Evolutionary conservation across 1,284 basidiomycete genomes (phyloP).

Genomic region (Dichomitus squalens): DNA sequence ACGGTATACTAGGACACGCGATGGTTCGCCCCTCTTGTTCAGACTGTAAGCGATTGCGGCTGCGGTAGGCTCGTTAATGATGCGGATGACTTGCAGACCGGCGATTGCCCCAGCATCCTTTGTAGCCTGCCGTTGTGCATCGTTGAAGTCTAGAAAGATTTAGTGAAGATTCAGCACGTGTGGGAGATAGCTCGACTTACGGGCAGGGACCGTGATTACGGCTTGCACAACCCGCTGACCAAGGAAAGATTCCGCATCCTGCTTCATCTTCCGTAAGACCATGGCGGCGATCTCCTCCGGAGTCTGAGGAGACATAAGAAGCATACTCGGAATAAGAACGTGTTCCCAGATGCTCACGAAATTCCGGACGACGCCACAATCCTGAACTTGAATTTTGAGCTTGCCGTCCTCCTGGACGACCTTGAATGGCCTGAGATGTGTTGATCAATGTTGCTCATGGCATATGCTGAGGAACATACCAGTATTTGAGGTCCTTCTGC

Average conservation of each 20-base stretch:
- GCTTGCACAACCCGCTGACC: constrained; percentile 97
- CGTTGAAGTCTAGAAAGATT: constrained; percentile 77
- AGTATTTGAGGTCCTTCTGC: constrained; percentile 84
- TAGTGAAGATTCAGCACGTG: neutral
- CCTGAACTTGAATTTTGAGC: constrained; percentile 82
- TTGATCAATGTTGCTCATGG: neutral
- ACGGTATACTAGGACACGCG: constrained; percentile 93
- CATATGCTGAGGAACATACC: constrained; percentile 40
- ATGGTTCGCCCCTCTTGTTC: constrained; percentile 92
- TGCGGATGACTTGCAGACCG: constrained; percentile 93
- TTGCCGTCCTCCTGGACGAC: constrained; percentile 82
- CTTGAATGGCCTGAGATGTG: constrained; percentile 67
- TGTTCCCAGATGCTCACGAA: constrained; percentile 57
- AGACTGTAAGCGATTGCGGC: constrained; percentile 98
- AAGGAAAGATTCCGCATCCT: constrained; percentile 97
- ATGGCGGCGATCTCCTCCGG: constrained; percentile 93
- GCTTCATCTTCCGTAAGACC: constrained; percentile 98
- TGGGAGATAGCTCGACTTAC: neutral
- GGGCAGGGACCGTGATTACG: constrained; percentile 97
- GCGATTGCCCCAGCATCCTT: constrained; percentile 98
- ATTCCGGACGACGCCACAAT: constrained; percentile 84
- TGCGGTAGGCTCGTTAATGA: constrained; percentile 99
- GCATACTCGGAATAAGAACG: neutral
- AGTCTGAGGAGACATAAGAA: constrained; percentile 44
- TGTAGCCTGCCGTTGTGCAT: constrained; percentile 98